Evolutionary conservation across 495 filamentous ascomycete species (phyloP).

Genomic region (Penicillium flavigenum): DNA sequence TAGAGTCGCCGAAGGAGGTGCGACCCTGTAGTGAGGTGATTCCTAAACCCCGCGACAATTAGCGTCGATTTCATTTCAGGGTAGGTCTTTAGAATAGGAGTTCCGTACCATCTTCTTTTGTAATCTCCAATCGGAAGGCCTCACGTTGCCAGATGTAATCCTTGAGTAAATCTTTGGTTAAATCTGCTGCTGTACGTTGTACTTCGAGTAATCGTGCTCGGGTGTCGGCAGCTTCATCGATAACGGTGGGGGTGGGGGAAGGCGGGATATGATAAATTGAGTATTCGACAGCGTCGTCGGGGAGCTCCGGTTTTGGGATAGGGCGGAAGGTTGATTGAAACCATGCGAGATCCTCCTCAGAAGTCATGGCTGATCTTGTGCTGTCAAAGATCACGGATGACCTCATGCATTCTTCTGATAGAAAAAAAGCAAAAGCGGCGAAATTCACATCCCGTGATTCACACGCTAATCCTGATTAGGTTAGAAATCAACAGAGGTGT

Average conservation of each 20-base stretch:
- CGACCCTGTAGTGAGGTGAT: conserved; percentile 59
- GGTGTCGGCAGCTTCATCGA: conserved; percentile 52
- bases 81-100: neutral
- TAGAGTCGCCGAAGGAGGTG: conserved; percentile 86
- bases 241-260: conserved; percentile 43
- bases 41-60: conserved; percentile 26
- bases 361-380: conserved; percentile 35
- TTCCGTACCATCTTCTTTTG: conserved; percentile 57
- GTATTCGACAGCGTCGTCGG: conserved; percentile 89
- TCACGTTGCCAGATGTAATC: conserved; percentile 97
- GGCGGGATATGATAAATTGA: conserved; percentile 64
- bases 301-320: conserved; percentile 67
- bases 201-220: conserved; percentile 66
- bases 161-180: conserved; percentile 62
- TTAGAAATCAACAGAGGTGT: conserved; percentile 49
- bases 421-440: conserved; percentile 30
- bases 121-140: conserved; percentile 60
- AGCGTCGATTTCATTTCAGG: neutral
- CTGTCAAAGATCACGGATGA: conserved; percentile 30
- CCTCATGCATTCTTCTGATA: conserved; percentile 37
- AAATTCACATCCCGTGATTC: conserved; percentile 26
- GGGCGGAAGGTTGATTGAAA: conserved; percentile 51
- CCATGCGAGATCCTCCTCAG: conserved; percentile 50
- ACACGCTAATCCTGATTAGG: conserved; percentile 34
- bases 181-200: conserved; percentile 61